phyloP scores from a whole-genome alignment of 2,329 filamentous ascomycete species.

The Cercospora zeae-maydis region DNA sequence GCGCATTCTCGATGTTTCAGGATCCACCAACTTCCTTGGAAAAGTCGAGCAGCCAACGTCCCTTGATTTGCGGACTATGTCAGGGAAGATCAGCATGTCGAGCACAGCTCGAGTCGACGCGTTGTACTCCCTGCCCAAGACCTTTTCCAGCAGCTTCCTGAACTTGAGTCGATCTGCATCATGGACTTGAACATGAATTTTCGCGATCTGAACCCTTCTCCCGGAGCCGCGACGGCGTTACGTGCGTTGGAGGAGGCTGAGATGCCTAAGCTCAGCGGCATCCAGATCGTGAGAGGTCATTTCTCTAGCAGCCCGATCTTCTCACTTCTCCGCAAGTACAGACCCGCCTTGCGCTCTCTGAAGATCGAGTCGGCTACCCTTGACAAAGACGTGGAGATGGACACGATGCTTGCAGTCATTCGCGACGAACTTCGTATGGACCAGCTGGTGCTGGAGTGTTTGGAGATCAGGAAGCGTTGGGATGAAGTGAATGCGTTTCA shows the following conservation, averaged over 20 bases:
- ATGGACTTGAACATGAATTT: neutral
- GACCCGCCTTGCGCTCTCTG: neutral
- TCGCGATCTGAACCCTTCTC: neutral
- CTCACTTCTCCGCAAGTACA: neutral
- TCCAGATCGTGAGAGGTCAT: neutral
- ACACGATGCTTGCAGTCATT: neutral
- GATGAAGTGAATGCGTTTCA: neutral
- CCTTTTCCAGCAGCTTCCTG: neutral
- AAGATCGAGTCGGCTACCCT: neutral
- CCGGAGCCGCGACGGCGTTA: neutral
- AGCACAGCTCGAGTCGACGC: too few relatives aligned
- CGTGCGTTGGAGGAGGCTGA: neutral
- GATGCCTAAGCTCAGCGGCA: neutral
- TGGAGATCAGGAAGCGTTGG: neutral
- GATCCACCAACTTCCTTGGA: neutral
- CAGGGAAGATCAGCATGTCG: too few relatives aligned
- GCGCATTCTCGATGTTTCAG: neutral
- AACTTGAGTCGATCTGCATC: neutral
- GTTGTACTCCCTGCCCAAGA: neutral
- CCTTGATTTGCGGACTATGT: neutral
- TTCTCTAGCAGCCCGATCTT: neutral
- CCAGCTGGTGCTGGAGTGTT: neutral
- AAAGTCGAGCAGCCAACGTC: neutral
- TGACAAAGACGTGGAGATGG: neutral
- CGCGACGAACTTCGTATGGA: neutral